Evolutionary conservation across 2,329 filamentous ascomycete species (phyloP), one percentile per base, ranked within the genome.

Genomic region (Zelopaecilomyces penicillatus): DNA sequence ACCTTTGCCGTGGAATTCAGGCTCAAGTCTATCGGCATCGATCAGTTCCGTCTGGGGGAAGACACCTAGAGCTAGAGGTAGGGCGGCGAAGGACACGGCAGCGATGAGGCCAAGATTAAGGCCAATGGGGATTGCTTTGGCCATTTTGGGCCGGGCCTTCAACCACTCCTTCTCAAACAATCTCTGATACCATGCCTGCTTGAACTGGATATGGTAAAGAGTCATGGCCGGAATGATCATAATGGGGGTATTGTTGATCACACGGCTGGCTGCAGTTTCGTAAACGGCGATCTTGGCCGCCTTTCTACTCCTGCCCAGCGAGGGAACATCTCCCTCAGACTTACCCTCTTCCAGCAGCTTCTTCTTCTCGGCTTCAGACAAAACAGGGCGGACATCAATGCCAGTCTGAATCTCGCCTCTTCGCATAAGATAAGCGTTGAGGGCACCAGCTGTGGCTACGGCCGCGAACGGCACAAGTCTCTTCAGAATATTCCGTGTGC

Each of bases 401-500:
- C 93, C 93, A 49, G 79, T 80, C 58, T 86, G 78, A 57, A 98
- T 97, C 70, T 98, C 93, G 65, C 96, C 91, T 51, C 88, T 84
- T 48, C 93, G 87, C 93, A 98, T 98, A 44, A 98, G 78, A 67
- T 96, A 94, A 28, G 96, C 93, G 66, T 98, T 98, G 50, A 98
- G 75, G 1, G 83, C 88, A 58, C 89, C 90, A 4, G 93, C 93
- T 47, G 82, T 86, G 30, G 91, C 91, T 8, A 98, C 93, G 9
- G 93, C 93, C 1, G 91, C 93, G 61, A 98, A 98, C 28, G 93
- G 93, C 5, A 97, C 90, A 6, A 98, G 78, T n/a, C 93, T 83
- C 44, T 80, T 76, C 3, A 97, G 80, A 19, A 94, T 80, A 34
- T 83, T 75, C 49, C 82, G 82, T 3, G 90, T 85, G 43, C 80